Conservation (phyloP, 2,329 filamentous ascomycete genomes). For the Paracorniculantispora psalliotae region DNA sequence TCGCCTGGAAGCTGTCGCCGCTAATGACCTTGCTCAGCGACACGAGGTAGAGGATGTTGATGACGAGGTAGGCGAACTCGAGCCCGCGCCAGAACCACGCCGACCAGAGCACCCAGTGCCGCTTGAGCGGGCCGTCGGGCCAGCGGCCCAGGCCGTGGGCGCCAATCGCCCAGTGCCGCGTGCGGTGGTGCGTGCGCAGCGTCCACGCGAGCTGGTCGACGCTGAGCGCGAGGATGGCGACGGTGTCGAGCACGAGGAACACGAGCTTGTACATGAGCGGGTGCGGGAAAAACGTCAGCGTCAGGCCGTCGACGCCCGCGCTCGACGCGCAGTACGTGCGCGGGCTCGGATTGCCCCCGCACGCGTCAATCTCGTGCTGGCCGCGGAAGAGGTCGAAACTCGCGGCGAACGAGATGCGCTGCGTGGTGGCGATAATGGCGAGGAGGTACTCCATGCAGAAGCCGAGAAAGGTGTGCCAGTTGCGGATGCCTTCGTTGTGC, state of each 20-base stretch:
- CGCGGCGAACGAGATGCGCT: slow-evolving; percentile 30
- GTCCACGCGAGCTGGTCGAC: slow-evolving; percentile 34
- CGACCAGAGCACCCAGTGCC: slow-evolving; percentile 25
- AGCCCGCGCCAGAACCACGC: slow-evolving; percentile 31
- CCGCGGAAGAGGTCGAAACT: slow-evolving; percentile 30
- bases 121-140: slow-evolving; percentile 25
- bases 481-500: slow-evolving; percentile 35
- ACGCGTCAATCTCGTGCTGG: slow-evolving; percentile 27
- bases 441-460: slow-evolving; percentile 35
- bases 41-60: slow-evolving; percentile 35
- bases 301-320: slow-evolving; percentile 28
- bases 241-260: slow-evolving; percentile 31
- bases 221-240: slow-evolving; percentile 31
- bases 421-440: slow-evolving; percentile 33
- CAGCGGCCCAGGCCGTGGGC: slow-evolving; percentile 28
- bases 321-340: slow-evolving; percentile 34
- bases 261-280: slow-evolving; percentile 34
- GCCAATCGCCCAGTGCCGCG: slow-evolving; percentile 27
- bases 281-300: slow-evolving; percentile 33
- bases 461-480: slow-evolving; percentile 37
- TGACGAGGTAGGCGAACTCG: slow-evolving; percentile 31
- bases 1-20: slow-evolving; percentile 30
- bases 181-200: slow-evolving; percentile 29
- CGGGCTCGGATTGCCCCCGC: slow-evolving; percentile 33
- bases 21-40: slow-evolving; percentile 33